phyloP scores from a whole-genome alignment of 2,329 filamentous ascomycete genomes.

The Pseudogymnoascus sp. region DNA sequence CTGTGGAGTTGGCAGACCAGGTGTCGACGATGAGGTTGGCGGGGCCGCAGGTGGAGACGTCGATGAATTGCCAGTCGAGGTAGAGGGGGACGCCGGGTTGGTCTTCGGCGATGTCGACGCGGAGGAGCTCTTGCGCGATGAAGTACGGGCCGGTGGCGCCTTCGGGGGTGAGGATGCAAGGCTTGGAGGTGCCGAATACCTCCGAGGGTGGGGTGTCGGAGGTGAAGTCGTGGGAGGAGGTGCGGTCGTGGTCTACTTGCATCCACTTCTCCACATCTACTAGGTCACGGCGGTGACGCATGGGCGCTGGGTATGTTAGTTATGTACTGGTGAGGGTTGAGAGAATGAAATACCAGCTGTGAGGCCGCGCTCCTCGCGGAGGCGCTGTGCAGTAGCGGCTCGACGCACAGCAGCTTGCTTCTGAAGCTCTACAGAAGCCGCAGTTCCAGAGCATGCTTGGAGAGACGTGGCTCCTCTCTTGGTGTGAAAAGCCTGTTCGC shows the following conservation, averaged over 20 bases:
- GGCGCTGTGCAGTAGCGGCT: not conserved
- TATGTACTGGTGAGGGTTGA: not conserved
- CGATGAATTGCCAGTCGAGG: slow-evolving; percentile 33
- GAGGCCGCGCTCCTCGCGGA: not conserved
- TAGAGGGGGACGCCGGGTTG: slow-evolving; percentile 31
- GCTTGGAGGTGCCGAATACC: not conserved
- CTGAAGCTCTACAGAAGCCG: not conserved
- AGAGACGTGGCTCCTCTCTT: not conserved
- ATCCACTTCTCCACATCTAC: not conserved
- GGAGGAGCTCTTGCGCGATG: slow-evolving; percentile 31
- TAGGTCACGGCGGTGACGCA: not conserved
- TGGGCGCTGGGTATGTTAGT: not conserved
- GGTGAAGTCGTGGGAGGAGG: not conserved
- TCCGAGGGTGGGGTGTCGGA: not conserved
- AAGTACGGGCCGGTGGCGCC: slow-evolving; percentile 10
- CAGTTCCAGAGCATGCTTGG: not conserved
- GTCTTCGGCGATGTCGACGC: slow-evolving; percentile 29
- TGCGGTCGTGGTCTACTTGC: not conserved
- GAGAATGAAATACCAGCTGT: not conserved
- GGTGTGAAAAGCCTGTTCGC: not conserved
- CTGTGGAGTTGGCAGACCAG: not conserved
- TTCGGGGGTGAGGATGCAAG: slow-evolving; percentile 1
- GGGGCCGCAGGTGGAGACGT: slow-evolving; percentile 33
- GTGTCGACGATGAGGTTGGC: slow-evolving; percentile 14
- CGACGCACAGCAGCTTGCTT: not conserved